Evolutionary conservation across 768 basidiomycete genomes (phyloP), one percentile per base, ranked within the genome.

Genomic region (Russula emetica): DNA sequence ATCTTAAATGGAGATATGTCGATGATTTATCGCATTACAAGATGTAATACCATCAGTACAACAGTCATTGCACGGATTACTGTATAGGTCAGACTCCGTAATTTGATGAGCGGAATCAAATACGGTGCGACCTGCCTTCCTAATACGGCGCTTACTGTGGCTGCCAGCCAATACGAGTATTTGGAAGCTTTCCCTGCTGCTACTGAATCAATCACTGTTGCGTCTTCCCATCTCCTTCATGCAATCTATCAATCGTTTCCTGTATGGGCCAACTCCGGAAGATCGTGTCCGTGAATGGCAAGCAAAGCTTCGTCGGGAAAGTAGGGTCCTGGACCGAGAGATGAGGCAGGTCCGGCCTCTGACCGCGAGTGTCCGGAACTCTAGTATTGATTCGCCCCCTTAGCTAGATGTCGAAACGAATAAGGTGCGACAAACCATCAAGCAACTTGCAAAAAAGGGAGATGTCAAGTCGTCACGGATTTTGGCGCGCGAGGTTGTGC

Each of bases 191-290:
- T 30, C 30, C 30, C 6, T 34, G 34, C 34, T 11, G 11, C 34
- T n/a, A n/a, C n/a, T n/a, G 34, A 34, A 36, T 13, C 3, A 36
- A 36, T 36, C 36, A 13, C 36, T 36, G 5, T 22, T 10, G 16
- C 58, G 10, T 20, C 45, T 32, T 44, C 32, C 18, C 44, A 50
- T 36, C 44, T 47, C 50, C 22, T 61, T 71, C 66, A 92, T 94
- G 90, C 90, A 93, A 74, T 76, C 87, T 38, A 88, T 98, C 72
- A 95, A 93, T 74, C 86, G 94, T 47, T 94, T 95, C 74, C 76
- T 99, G 51, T 98, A 98, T 77, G 97, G 97, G 2, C 96, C 94
- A 20, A 93, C 96, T 0, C 89, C 95, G 26, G 94, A 98, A 75
- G 97, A 99, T 78, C 86, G 84, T 71, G 88, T 98, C 14, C 84